Percentiles rank a stretch among this genome's conserved stretches.
These are phyloP conservation scores for Apiotrichum akiyoshidainum DNA, from an alignment of 1,284 basidiomycete genomes.

Conservation along the genomic window DNA sequence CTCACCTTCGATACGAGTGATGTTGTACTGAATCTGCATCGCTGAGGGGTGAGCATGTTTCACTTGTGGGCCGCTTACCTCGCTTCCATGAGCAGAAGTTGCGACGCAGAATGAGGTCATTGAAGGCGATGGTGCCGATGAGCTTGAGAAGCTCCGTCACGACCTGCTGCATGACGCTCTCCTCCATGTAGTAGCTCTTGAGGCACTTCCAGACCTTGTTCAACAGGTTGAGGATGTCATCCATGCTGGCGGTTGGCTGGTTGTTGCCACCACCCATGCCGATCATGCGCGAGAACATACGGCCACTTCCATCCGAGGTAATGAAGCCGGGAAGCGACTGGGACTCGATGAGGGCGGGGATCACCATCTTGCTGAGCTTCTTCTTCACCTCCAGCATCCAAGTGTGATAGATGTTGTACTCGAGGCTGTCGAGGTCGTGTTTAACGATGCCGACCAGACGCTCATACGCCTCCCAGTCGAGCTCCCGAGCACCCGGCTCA, in stretches of 20 bases:
- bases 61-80: slow-evolving; percentile 58
- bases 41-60: slow-evolving; percentile 55
- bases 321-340: slow-evolving; percentile 98
- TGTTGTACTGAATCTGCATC: slow-evolving; percentile 99
- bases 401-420: slow-evolving; percentile 99
- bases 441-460: slow-evolving; percentile 95
- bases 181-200: slow-evolving; percentile 99
- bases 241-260: slow-evolving; percentile 93
- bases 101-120: slow-evolving; percentile 95
- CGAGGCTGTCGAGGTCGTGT: slow-evolving; percentile 95
- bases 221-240: slow-evolving; percentile 92
- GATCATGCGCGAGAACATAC: slow-evolving; percentile 89
- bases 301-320: slow-evolving; percentile 81
- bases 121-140: slow-evolving; percentile 96
- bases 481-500: slow-evolving; percentile 85
- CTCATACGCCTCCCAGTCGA: slow-evolving; percentile 98
- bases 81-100: slow-evolving; percentile 99
- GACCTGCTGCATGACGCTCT: slow-evolving; percentile 94
- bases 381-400: slow-evolving; percentile 99
- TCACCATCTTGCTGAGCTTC: slow-evolving; percentile 94
- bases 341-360: slow-evolving; percentile 95
- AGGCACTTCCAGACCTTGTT: slow-evolving; percentile 99
- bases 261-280: slow-evolving; percentile 63
- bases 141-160: slow-evolving; percentile 93
- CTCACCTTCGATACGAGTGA: slow-evolving; percentile 81